These are phyloP conservation scores for Drechslera avenae DNA, from an alignment of 2,329 filamentous ascomycete genomes.

Conservation along the genomic window DNA sequence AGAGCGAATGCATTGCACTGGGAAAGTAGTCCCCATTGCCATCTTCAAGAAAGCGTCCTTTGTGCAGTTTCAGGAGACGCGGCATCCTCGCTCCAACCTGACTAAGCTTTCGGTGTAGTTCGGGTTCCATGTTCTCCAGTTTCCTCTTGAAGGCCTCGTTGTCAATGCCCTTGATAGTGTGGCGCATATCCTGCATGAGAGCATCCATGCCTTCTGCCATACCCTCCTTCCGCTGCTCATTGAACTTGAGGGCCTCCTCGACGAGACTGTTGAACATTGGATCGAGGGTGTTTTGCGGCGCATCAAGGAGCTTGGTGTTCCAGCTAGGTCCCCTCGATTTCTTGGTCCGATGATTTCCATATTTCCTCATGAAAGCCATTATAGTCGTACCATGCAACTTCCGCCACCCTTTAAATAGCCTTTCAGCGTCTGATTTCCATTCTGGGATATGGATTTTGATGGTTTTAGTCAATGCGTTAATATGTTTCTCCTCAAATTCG, in stretches of 20 bases:
- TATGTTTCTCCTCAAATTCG: background rate
- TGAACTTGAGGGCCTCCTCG: background rate
- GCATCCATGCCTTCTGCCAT: background rate
- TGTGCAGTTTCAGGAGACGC: background rate
- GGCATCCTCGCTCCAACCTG: background rate
- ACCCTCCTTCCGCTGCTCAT: background rate
- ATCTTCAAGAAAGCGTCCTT: background rate
- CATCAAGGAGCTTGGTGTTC: background rate
- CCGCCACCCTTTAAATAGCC: background rate
- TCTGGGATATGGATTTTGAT: background rate
- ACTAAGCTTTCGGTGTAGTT: background rate
- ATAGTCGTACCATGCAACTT: background rate
- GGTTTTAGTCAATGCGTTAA: background rate
- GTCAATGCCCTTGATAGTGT: background rate
- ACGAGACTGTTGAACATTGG: background rate
- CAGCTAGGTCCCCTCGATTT: background rate
- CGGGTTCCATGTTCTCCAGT: background rate
- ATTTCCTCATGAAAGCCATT: background rate
- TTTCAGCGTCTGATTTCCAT: background rate
- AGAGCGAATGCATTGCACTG: too few relatives aligned
- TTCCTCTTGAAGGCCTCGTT: background rate
- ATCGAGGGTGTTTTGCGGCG: background rate
- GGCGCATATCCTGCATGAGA: background rate
- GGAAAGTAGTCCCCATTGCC: background rate
- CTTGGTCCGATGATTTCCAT: background rate